Conservation (phyloP, 2,329 filamentous ascomycete genomes). For the Metarhizium anisopliae region DNA sequence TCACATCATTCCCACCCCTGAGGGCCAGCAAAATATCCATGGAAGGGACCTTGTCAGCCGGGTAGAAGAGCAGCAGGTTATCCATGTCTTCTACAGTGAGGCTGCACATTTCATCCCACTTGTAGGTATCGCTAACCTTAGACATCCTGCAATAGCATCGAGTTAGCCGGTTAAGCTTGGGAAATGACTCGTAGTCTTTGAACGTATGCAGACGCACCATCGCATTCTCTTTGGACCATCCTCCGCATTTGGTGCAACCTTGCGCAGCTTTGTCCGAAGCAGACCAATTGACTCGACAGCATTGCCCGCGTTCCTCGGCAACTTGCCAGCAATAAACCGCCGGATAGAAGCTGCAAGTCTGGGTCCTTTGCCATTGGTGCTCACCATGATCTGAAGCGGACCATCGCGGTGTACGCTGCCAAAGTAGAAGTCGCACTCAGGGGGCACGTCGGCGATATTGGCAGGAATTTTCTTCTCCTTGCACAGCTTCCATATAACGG, state of each 20-base stretch:
- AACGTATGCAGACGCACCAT: conserved; percentile 46
- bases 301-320: conserved; percentile 73
- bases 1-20: conserved; percentile 33
- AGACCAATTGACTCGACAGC: conserved; percentile 80
- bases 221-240: conserved; percentile 84
- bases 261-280: conserved; percentile 69
- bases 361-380: conserved; percentile 93
- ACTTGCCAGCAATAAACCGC: conserved; percentile 64
- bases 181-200: background rate
- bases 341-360: conserved; percentile 81
- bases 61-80: conserved; percentile 68
- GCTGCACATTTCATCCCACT: conserved; percentile 72
- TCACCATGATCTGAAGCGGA: conserved; percentile 95
- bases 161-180: background rate
- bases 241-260: conserved; percentile 60
- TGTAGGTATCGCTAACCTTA: conserved; percentile 79
- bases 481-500: conserved; percentile 86
- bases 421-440: conserved; percentile 98
- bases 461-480: conserved; percentile 75
- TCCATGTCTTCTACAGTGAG: conserved; percentile 83
- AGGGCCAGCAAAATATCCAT: conserved; percentile 47
- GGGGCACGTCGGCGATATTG: conserved; percentile 94
- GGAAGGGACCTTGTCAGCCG: conserved; percentile 42
- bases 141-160: conserved; percentile 59
- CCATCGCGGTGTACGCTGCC: conserved; percentile 92